phyloP scores from a whole-genome alignment of 371 early-diverging fungal species.

The Basidiobolus meristosporus region DNA sequence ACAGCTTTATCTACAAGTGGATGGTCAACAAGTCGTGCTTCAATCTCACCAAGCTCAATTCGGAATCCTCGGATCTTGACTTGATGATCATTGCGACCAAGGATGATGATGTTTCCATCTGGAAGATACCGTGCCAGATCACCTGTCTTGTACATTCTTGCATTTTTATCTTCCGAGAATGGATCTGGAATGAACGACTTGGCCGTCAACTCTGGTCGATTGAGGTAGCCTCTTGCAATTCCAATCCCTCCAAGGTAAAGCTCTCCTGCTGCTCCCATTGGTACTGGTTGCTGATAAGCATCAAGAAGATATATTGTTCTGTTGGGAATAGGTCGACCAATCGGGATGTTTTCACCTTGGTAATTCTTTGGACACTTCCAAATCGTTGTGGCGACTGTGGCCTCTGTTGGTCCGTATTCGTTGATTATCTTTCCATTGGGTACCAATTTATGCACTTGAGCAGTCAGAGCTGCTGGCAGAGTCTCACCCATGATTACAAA shows the following conservation, averaged over 20 bases:
- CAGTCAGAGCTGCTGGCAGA: too few relatives aligned
- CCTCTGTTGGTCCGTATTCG: constrained; percentile 97
- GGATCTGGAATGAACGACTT: constrained; percentile 62
- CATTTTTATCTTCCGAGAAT: constrained; percentile 10
- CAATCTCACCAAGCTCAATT: constrained; percentile 92
- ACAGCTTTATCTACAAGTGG: too few relatives aligned
- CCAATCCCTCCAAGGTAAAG: constrained; percentile 88
- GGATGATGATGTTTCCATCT: constrained; percentile 88
- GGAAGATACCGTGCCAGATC: constrained; percentile 89
- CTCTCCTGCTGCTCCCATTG: constrained; percentile 96
- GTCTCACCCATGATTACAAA: too few relatives aligned
- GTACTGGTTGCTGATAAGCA: too few relatives aligned
- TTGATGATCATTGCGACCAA: constrained; percentile 92
- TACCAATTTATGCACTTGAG: constrained; percentile 86
- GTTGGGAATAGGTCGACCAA: constrained; percentile 46
- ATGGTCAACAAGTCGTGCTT: too few relatives aligned
- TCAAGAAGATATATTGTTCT: constrained; percentile 73
- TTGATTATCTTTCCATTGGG: constrained; percentile 78
- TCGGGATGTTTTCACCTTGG: constrained; percentile 48
- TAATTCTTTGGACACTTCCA: constrained; percentile 41
- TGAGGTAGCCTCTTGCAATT: constrained; percentile 87
- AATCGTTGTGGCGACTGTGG: constrained; percentile 91
- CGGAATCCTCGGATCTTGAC: constrained; percentile 97
- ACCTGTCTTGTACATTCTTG: constrained; percentile 82
- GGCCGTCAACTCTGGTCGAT: constrained; percentile 70